A percentile compares a stretch with the other conserved stretches of the same genome.
phyloP scores from a whole-genome alignment of 495 filamentous ascomycete species.

The Aspergillus coremiiformis region DNA sequence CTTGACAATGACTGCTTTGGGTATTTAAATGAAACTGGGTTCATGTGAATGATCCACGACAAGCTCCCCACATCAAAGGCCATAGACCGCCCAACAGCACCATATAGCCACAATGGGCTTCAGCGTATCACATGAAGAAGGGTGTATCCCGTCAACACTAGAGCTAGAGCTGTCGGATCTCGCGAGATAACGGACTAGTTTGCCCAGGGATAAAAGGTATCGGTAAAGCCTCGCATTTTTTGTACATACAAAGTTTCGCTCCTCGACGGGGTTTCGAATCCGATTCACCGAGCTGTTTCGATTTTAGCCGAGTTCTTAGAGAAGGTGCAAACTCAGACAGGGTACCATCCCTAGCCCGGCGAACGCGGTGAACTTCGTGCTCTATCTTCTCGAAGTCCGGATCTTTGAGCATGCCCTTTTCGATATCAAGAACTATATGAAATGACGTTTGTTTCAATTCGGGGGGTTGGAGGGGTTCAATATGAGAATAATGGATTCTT shows the following conservation, averaged over 20 bases:
- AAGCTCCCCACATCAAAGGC: neutral
- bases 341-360: constrained; percentile 1
- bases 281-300: neutral
- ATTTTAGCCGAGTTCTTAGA: neutral
- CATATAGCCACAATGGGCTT: no score
- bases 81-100: neutral
- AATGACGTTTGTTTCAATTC: constrained; percentile 1
- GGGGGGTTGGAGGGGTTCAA: constrained; percentile 4
- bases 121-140: neutral
- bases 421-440: constrained; percentile 5
- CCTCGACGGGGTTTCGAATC: constrained; percentile 2
- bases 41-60: neutral
- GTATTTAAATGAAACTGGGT: neutral
- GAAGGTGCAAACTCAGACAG: neutral
- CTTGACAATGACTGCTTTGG: neutral
- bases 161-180: neutral
- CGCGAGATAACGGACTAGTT: neutral
- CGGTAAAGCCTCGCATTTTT: constrained; percentile 5
- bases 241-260: neutral
- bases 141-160: neutral
- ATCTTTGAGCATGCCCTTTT: neutral
- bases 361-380: constrained; percentile 8
- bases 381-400: constrained; percentile 3
- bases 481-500: neutral
- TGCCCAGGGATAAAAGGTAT: constrained; percentile 7